Base-by-base conservation (phyloP, 495 filamentous ascomycete genomes). In the Penicillium goetzii region DNA sequence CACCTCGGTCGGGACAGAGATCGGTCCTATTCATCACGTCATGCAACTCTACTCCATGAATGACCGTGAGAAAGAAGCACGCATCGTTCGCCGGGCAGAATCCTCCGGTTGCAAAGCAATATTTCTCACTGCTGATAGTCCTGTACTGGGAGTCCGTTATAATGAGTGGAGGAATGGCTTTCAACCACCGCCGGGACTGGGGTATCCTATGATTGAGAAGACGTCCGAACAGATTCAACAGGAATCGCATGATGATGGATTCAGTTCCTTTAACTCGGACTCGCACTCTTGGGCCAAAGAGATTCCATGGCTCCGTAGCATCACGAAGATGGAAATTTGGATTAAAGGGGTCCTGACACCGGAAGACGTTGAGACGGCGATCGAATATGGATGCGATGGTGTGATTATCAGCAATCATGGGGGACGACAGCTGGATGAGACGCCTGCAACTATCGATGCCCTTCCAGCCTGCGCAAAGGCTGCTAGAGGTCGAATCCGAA, bases 101-200 rank as follows among this genome's bases (percentile, higher is more conserved):
- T 67, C 63, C 12, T 84, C 87, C 58, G 72, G 75, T 1, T 77
- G 90, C 28, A 83, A 83, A 52, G 88, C 80, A 5, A 83, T 96
- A 49, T 86, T 88, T 58, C 80, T 96, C 23, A 97, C 93, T 6
- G 87, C 96, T 14, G 93, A 97, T 72, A 92, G 91, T 3, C 90
- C 92, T 2, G 86, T 92, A 3, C 87, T 93, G 0, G 93, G 93
- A 1, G 67, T 76, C 0, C 72, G 74, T 9, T 74, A 72, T 47
- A 76, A 72, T 50, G 83, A 85, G 62, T 74, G 71, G 56, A 74
- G 78, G 3, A 79, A 75, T 45, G 68, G 69, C 12, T 81, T 83
- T 53, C 58, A 65, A 12, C 58, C 74, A 0, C 79, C 81, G 0
- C 64, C 64, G 1, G 74, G 77, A 2, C 57, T 82, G 2, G 61